These are phyloP conservation scores for Pichia sp. DNA, from an alignment of 1,139 yeast genomes.

Conservation along the genomic window DNA sequence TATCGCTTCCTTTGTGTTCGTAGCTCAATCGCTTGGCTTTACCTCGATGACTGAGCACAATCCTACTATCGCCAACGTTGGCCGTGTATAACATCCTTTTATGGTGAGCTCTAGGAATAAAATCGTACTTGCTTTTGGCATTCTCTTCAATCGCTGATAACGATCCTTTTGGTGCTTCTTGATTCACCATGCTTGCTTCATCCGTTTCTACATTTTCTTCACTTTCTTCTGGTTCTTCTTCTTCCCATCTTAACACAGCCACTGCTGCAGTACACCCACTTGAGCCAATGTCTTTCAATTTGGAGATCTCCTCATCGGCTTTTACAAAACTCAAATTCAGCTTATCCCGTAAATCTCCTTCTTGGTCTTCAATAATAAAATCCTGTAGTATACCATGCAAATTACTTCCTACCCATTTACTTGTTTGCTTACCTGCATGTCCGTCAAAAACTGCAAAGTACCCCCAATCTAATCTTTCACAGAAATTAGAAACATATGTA, in stretches of 20 bases:
- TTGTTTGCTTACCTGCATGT: slow-evolving; percentile 91
- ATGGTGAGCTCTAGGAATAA: slow-evolving; percentile 39
- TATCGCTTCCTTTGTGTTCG: slow-evolving; percentile 91
- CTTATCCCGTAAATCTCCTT: slow-evolving; percentile 44
- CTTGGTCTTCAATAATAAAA: slow-evolving; percentile 33
- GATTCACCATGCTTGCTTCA: slow-evolving; percentile 30
- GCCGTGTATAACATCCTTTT: slow-evolving; percentile 82
- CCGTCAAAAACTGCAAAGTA: slow-evolving; percentile 96
- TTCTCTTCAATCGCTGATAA: neutral
- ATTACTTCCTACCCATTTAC: slow-evolving; percentile 92
- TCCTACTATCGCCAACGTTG: slow-evolving; percentile 90
- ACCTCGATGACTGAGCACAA: slow-evolving; percentile 68
- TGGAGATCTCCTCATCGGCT: slow-evolving; percentile 64
- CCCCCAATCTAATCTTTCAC: slow-evolving; percentile 86
- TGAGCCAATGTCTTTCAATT: slow-evolving; percentile 46
- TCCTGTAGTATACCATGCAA: slow-evolving; percentile 61
- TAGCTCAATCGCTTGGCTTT: slow-evolving; percentile 73
- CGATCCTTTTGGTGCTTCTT: slow-evolving; percentile 26
- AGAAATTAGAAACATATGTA: slow-evolving; percentile 86
- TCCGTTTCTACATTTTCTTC: slow-evolving; percentile 12
- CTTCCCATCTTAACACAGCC: slow-evolving; percentile 85
- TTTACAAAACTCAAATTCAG: slow-evolving; percentile 55
- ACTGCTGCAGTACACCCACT: slow-evolving; percentile 97
- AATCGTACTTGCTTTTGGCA: slow-evolving; percentile 29
- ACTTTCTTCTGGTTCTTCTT: slow-evolving; percentile 28